Conservation (phyloP, 331 rosid genomes). For the Stylosanthes scabra region DNA sequence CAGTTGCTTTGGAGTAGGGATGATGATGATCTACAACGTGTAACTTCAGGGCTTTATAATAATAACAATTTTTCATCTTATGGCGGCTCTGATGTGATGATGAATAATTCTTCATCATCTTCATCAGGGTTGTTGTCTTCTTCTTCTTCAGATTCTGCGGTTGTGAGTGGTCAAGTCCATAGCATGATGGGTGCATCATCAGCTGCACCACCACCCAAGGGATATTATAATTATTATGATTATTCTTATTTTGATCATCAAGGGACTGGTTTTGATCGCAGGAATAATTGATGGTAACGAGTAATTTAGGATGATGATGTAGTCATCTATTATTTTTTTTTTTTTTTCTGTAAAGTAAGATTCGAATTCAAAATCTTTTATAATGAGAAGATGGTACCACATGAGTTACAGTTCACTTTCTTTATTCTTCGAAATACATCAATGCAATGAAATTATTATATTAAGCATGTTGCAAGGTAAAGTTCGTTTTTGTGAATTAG, state of each 20-base stretch:
- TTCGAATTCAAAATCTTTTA: too few relatives aligned
- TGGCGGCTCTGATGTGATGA: neutral
- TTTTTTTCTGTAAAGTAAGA: too few relatives aligned
- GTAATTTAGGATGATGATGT: neutral
- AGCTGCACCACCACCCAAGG: neutral
- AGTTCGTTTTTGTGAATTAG: too few relatives aligned
- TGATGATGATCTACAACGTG: conserved; percentile 47
- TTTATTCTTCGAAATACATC: too few relatives aligned
- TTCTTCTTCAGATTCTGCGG: neutral
- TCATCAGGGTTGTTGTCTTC: conserved; percentile 2
- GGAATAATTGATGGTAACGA: conserved; percentile 1
- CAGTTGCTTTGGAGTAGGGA: conserved; percentile 47
- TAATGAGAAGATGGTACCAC: too few relatives aligned
- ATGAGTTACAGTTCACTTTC: too few relatives aligned
- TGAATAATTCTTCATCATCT: neutral
- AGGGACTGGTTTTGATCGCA: conserved; percentile 35
- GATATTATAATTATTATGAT: neutral
- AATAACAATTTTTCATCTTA: too few relatives aligned
- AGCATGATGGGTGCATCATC: conserved; percentile 14
- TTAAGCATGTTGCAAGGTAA: too few relatives aligned
- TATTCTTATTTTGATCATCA: neutral
- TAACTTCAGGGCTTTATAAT: conserved; percentile 34
- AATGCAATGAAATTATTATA: too few relatives aligned
- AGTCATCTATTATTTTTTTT: too few relatives aligned
- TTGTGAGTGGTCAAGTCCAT: conserved; percentile 19